Evolutionary conservation across 371 early-diverging fungal genomes (phyloP), one percentile per base, ranked within the genome.

Genomic region (Catenaria anguillulae): DNA sequence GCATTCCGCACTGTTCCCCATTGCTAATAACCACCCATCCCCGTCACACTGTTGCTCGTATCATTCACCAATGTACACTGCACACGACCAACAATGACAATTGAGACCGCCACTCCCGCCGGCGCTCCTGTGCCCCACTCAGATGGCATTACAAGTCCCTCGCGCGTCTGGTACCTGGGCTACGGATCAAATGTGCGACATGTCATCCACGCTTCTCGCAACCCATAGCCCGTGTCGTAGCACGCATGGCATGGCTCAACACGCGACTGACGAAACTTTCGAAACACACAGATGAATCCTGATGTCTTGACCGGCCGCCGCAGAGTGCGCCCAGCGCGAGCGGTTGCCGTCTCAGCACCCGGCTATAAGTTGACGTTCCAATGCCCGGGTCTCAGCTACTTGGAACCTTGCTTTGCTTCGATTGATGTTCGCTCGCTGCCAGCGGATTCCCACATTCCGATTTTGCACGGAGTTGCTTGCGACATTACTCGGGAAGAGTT

Each of bases 361-460:
- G 70, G 65, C 8, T 79, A 76, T 61, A 71, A 71, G 69, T 68
- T 79, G 29, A 71, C 73, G 17, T 77, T 76, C 52, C 76, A 77
- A 36, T 71, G 52, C 52, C 52, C 29, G 0, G 52, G 77, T 0
- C 42, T 73, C 21, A 75, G 76, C 15, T 79, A 68, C 62, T 56
- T 73, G 40, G 79, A 77, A 62, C 79, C 79, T 12, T 72, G 71
- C 33, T 78, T 78, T 46, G 79, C 72, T n/a, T 67, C 73, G 5
- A 75, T 76, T 63, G 29, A 50, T 19, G 29, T 17, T 10, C 40
- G 40, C 17, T 17, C n/a, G n/a, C n/a, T n/a, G n/a, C n/a, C n/a
- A n/a, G n/a, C n/a, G n/a, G 40, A 40, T 17, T 17, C 40, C 17
- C 17, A 10, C 8, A 67, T 64, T 0, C 71, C 71, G 2, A 45